phyloP scores from a whole-genome alignment of 257 asterid genomes.

The Sherardia arvensis region DNA sequence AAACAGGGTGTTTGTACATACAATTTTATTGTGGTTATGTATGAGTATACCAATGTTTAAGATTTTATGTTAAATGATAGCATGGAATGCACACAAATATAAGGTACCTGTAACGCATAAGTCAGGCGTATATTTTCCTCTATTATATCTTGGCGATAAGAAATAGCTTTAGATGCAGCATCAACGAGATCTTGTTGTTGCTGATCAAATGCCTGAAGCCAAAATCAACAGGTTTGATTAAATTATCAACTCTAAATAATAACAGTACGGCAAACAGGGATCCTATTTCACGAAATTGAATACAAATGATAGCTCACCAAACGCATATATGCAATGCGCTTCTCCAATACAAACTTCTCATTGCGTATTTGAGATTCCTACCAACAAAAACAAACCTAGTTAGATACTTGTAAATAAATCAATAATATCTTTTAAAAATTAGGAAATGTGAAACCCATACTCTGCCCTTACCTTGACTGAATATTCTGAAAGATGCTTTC shows the following conservation, averaged over 20 bases:
- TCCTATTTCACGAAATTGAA: constrained; percentile 11
- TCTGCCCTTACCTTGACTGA: constrained; percentile 47
- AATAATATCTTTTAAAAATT: neutral
- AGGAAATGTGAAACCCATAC: neutral
- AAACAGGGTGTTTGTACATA: neutral
- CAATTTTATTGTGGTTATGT: neutral
- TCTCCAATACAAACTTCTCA: constrained; percentile 84
- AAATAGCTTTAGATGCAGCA: constrained; percentile 97
- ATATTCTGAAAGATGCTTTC: constrained; percentile 70
- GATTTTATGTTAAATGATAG: neutral
- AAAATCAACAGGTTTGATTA: constrained; percentile 15
- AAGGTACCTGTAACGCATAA: constrained; percentile 80
- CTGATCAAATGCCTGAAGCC: constrained; percentile 82
- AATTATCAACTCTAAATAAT: constrained; percentile 9
- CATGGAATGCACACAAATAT: neutral
- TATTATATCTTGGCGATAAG: constrained; percentile 93
- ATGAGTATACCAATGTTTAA: neutral
- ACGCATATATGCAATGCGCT: constrained; percentile 93
- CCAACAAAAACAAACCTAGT: constrained; percentile 18
- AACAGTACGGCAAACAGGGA: neutral
- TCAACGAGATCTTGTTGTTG: constrained; percentile 97
- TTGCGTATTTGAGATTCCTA: constrained; percentile 81
- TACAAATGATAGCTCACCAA: constrained; percentile 46
- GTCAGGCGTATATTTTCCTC: constrained; percentile 97
- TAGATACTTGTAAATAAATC: constrained; percentile 7